Evolutionary conservation across 2,329 filamentous ascomycete genomes (phyloP).

Genomic region (Arthrocladium fulminans): DNA sequence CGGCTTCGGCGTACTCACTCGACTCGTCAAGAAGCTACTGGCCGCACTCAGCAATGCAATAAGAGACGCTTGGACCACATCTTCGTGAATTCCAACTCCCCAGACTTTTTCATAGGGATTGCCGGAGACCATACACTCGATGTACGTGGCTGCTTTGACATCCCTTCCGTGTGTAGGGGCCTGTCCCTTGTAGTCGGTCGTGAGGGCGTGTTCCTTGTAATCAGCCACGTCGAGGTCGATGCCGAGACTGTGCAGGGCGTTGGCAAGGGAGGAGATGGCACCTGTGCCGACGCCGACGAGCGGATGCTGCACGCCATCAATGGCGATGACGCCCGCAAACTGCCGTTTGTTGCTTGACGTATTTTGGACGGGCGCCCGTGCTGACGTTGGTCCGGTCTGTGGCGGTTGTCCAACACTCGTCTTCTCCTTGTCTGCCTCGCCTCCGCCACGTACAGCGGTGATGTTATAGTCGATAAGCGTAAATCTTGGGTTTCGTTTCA

Average conservation of each 20-base stretch:
- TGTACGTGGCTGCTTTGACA: slow-evolving; percentile 91
- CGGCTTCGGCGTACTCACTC: slow-evolving; percentile 59
- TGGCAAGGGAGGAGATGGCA: slow-evolving; percentile 78
- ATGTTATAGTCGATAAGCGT: slow-evolving; percentile 86
- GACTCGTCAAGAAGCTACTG: slow-evolving; percentile 54
- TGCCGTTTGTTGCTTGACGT: slow-evolving; percentile 69
- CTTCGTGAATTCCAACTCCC: slow-evolving; percentile 86
- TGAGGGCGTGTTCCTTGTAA: slow-evolving; percentile 94
- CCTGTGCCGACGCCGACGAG: slow-evolving; percentile 79
- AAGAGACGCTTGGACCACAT: slow-evolving; percentile 82
- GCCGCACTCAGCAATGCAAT: slow-evolving; percentile 79
- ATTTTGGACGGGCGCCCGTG: slow-evolving; percentile 34
- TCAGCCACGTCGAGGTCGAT: slow-evolving; percentile 85
- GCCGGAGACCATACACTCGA: slow-evolving; percentile 68
- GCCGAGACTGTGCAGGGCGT: slow-evolving; percentile 67
- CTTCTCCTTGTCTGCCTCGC: slow-evolving; percentile 56
- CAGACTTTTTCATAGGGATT: slow-evolving; percentile 63
- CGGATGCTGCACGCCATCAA: slow-evolving; percentile 70
- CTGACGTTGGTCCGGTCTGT: slow-evolving; percentile 2
- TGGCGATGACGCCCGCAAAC: slow-evolving; percentile 75
- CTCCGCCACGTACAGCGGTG: slow-evolving; percentile 67
- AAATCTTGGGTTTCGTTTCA: slow-evolving; percentile 76
- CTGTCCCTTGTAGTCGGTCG: slow-evolving; percentile 43
- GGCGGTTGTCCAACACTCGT: slow-evolving; percentile 50
- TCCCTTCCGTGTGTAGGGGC: slow-evolving; percentile 39